These are phyloP conservation scores for Trichoderma aggressivum DNA, from an alignment of 2,329 filamentous ascomycete species.

Conservation along the genomic window DNA sequence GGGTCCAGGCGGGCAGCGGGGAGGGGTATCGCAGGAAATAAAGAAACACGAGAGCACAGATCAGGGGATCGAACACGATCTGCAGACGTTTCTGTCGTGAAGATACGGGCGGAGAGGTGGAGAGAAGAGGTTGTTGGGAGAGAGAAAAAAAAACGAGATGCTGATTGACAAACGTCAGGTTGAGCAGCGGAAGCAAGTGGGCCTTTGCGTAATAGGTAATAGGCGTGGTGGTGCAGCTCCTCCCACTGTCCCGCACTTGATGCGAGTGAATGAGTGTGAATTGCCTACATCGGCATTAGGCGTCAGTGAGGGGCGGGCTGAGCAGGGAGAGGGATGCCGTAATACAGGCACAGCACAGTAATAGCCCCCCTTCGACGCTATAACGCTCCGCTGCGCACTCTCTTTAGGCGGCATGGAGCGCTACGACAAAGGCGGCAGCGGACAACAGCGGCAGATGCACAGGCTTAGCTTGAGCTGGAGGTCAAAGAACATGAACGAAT, in stretches of 20 bases:
- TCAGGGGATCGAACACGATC: background rate
- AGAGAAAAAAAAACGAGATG: constrained; percentile 20
- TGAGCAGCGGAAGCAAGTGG: constrained; percentile 34
- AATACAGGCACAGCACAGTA: background rate
- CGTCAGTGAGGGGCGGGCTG: constrained; percentile 6
- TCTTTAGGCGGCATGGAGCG: background rate
- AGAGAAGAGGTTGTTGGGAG: constrained; percentile 22
- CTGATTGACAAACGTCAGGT: constrained; percentile 37
- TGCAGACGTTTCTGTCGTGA: constrained; percentile 11
- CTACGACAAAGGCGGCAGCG: background rate
- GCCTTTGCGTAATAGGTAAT: constrained; percentile 43
- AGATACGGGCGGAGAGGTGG: constrained; percentile 15
- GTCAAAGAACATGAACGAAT: background rate
- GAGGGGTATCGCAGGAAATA: constrained; percentile 18
- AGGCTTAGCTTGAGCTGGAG: too few relatives aligned
- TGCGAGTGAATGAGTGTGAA: constrained; percentile 10
- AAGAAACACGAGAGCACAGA: constrained; percentile 21
- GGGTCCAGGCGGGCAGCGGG: constrained; percentile 19
- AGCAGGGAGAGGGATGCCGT: background rate
- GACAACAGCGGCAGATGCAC: constrained; percentile 14
- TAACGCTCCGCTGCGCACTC: background rate
- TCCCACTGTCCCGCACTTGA: constrained; percentile 20
- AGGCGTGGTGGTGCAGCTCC: constrained; percentile 22
- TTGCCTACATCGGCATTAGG: constrained; percentile 5
- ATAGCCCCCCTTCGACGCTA: background rate